These are phyloP conservation scores for Sphaerobolus stellatus DNA, from an alignment of 1,284 basidiomycete species.

Conservation along the genomic window DNA sequence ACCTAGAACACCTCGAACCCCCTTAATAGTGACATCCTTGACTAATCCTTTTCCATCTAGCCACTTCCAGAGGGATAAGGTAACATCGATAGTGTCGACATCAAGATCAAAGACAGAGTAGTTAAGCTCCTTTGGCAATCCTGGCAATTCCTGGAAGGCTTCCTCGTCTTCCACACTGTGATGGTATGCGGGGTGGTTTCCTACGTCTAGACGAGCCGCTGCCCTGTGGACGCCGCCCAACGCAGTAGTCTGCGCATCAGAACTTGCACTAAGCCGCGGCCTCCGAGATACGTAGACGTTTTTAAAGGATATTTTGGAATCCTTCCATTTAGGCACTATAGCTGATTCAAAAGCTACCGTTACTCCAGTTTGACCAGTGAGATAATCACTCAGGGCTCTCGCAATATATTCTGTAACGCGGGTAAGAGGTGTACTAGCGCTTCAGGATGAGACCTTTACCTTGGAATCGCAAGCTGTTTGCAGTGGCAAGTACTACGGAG, in stretches of 20 bases:
- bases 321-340: slow-evolving; percentile 97
- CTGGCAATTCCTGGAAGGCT: slow-evolving; percentile 21
- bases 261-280: slow-evolving; percentile 36
- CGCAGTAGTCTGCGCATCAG: slow-evolving; percentile 20
- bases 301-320: slow-evolving; percentile 93
- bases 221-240: slow-evolving; percentile 44
- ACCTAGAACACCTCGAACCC: slow-evolving; percentile 93
- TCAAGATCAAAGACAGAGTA: slow-evolving; percentile 90
- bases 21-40: slow-evolving; percentile 88
- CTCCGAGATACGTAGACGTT: slow-evolving; percentile 94
- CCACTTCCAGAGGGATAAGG: slow-evolving; percentile 91
- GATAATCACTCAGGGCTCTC: slow-evolving; percentile 85
- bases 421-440: background rate
- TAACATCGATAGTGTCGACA: slow-evolving; percentile 94
- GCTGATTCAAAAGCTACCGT: slow-evolving; percentile 97
- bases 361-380: slow-evolving; percentile 91
- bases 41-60: slow-evolving; percentile 94
- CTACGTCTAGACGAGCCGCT: slow-evolving; percentile 70
- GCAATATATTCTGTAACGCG: slow-evolving; percentile 79
- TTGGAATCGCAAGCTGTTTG: slow-evolving; percentile 90
- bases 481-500: slow-evolving; percentile 86
- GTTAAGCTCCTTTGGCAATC: slow-evolving; percentile 45
- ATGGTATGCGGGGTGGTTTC: slow-evolving; percentile 71
- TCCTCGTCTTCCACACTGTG: slow-evolving; percentile 51
- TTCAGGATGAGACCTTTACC: slow-evolving; percentile 41